Conservation (phyloP, 2,329 filamentous ascomycete species). For the Nothophaeocryptopus gaeumannii region DNA sequence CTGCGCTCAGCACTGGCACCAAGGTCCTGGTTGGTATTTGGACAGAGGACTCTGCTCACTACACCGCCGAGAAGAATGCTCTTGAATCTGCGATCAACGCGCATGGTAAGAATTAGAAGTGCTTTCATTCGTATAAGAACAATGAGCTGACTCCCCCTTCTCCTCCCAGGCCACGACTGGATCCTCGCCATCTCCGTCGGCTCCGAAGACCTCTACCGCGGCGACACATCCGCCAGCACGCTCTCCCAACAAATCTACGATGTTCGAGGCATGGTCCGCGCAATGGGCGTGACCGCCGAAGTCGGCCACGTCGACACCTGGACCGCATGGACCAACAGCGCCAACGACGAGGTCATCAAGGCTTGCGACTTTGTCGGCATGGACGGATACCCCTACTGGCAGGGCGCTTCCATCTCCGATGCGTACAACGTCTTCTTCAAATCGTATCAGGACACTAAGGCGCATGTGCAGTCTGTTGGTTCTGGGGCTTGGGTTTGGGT, state of each 20-base stretch:
- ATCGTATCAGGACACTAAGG: slow-evolving; percentile 35
- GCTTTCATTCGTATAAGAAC: no score
- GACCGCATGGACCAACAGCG: slow-evolving; percentile 49
- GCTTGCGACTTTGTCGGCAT: slow-evolving; percentile 64
- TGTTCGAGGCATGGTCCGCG: slow-evolving; percentile 52
- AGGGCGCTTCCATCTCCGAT: slow-evolving; percentile 58
- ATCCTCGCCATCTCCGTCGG: slow-evolving; percentile 65
- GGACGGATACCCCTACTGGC: slow-evolving; percentile 66
- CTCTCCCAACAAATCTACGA: slow-evolving; percentile 50
- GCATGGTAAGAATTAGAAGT: slow-evolving; percentile 44
- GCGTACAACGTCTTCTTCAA: slow-evolving; percentile 54
- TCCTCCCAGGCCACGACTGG: slow-evolving; percentile 41
- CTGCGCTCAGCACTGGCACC: slow-evolving; percentile 60
- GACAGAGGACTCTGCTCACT: slow-evolving; percentile 50
- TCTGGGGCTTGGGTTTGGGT: slow-evolving; percentile 24
- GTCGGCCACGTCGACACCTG: slow-evolving; percentile 66
- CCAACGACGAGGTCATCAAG: slow-evolving; percentile 59
- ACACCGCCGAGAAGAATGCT: slow-evolving; percentile 59
- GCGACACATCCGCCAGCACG: slow-evolving; percentile 40
- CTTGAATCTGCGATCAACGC: slow-evolving; percentile 55
- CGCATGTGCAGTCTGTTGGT: slow-evolving; percentile 43
- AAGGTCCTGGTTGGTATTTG: slow-evolving; percentile 64
- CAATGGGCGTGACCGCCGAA: slow-evolving; percentile 46
- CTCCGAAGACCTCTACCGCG: slow-evolving; percentile 65
- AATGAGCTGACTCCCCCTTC: no score